Evolutionary conservation across 495 filamentous ascomycete genomes (phyloP).

Genomic region (Neurospora sp.): DNA sequence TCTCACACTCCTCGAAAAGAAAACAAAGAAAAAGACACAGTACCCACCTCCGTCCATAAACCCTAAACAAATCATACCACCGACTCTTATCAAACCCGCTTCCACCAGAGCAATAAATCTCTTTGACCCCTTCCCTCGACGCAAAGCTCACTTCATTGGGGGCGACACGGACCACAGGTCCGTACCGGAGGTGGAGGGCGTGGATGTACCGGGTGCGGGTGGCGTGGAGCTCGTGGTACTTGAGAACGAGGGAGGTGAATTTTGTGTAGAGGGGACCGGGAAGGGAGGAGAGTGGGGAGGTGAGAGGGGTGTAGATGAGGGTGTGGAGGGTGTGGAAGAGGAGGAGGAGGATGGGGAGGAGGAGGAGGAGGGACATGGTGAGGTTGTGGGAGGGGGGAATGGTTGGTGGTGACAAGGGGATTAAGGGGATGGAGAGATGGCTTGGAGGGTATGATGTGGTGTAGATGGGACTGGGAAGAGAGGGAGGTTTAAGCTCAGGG

Average conservation of each 20-base stretch:
- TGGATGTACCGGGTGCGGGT: slow-evolving; percentile 47
- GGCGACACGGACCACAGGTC: slow-evolving; percentile 44
- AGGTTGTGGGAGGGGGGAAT: not conserved
- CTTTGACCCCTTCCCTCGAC: slow-evolving; percentile 45
- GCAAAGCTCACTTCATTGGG: slow-evolving; percentile 55
- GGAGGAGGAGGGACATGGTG: slow-evolving; percentile 7
- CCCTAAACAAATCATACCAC: slow-evolving; percentile 52
- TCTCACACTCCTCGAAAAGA: not conserved
- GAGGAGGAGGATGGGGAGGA: slow-evolving; percentile 6
- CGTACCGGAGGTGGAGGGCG: slow-evolving; percentile 43
- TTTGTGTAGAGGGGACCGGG: slow-evolving; percentile 45
- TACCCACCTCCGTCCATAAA: slow-evolving; percentile 42
- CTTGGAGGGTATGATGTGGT: not conserved
- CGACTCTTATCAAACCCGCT: slow-evolving; percentile 61
- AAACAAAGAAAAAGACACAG: not conserved
- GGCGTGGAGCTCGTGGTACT: slow-evolving; percentile 46
- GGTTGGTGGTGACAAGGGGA: not conserved
- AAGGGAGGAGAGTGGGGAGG: slow-evolving; percentile 33
- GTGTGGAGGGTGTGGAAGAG: slow-evolving; percentile 9
- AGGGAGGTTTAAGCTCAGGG: not conserved
- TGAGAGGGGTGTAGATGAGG: slow-evolving; percentile 4
- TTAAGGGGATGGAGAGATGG: not conserved
- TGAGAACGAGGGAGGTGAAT: slow-evolving; percentile 43
- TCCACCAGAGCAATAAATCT: slow-evolving; percentile 54
- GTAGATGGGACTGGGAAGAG: not conserved